Conservation (phyloP, 2,329 filamentous ascomycete species). For the Leptographium procerum region DNA sequence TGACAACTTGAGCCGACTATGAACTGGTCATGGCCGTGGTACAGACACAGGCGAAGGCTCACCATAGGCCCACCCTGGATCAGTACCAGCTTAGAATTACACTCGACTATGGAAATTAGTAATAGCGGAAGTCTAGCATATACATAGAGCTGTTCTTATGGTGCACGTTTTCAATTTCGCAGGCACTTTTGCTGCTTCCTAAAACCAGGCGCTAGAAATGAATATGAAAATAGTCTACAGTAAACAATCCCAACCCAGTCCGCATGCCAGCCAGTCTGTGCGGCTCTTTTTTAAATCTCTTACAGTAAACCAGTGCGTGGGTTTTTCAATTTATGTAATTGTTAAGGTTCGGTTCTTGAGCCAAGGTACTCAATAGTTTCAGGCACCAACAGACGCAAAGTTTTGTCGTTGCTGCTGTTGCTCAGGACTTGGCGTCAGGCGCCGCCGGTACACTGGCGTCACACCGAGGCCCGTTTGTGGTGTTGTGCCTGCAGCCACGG, state of each 20-base stretch:
- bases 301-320: background rate
- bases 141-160: background rate
- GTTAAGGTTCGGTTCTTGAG: background rate
- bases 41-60: no score
- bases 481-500: constrained; percentile 9
- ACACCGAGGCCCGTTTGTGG: constrained; percentile 4
- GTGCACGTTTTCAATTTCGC: background rate
- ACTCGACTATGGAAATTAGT: no score
- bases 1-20: no score
- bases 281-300: background rate
- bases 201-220: background rate
- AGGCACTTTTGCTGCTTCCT: background rate
- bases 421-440: constrained; percentile 38
- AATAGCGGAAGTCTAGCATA: no score
- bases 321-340: background rate
- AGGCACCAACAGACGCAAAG: background rate
- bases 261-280: background rate
- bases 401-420: constrained; percentile 19
- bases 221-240: background rate
- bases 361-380: background rate
- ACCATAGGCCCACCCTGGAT: no score
- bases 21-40: no score
- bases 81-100: no score
- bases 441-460: constrained; percentile 14
- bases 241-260: background rate